phyloP scores from a whole-genome alignment of 805 yeast species.

The Lachancea lanzarotensis region DNA sequence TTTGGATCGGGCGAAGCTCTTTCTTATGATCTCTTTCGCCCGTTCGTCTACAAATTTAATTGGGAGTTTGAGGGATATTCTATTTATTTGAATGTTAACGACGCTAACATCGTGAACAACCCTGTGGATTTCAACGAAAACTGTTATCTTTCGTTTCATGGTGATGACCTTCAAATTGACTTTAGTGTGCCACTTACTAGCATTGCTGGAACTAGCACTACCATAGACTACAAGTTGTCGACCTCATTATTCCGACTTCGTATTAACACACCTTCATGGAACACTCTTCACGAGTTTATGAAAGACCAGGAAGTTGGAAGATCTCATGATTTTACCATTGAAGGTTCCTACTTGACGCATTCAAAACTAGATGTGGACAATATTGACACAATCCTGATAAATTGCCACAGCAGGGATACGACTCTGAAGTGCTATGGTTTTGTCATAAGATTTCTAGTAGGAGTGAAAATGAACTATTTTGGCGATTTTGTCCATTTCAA shows the following conservation, averaged over 20 bases:
- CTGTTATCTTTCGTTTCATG: conserved; percentile 66
- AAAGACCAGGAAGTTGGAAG: conserved; percentile 58
- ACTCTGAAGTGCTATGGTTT: conserved; percentile 74
- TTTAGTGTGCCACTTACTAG: conserved; percentile 54
- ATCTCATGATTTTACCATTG: conserved; percentile 51
- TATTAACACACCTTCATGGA: conserved; percentile 87
- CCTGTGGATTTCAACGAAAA: conserved; percentile 82
- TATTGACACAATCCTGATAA: conserved; percentile 61
- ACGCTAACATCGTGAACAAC: conserved; percentile 79
- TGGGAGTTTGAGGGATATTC: conserved; percentile 57
- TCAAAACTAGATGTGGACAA: conserved; percentile 55
- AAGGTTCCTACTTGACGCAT: conserved; percentile 61
- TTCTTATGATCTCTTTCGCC: conserved; percentile 72
- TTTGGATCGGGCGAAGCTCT: conserved; percentile 66
- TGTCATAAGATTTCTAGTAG: conserved; percentile 65
- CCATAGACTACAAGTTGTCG: conserved; percentile 42
- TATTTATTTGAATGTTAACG: conserved; percentile 74
- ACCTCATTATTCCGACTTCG: conserved; percentile 59
- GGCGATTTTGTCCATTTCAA: conserved; percentile 80
- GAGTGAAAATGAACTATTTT: conserved; percentile 79
- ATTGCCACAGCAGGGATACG: conserved; percentile 59
- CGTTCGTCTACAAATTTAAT: conserved; percentile 52
- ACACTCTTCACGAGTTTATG: conserved; percentile 70
- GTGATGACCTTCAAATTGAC: conserved; percentile 45
- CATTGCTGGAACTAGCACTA: conserved; percentile 45